Conservation (phyloP, 2,329 filamentous ascomycete genomes). For the Macroventuria anomochaeta region DNA sequence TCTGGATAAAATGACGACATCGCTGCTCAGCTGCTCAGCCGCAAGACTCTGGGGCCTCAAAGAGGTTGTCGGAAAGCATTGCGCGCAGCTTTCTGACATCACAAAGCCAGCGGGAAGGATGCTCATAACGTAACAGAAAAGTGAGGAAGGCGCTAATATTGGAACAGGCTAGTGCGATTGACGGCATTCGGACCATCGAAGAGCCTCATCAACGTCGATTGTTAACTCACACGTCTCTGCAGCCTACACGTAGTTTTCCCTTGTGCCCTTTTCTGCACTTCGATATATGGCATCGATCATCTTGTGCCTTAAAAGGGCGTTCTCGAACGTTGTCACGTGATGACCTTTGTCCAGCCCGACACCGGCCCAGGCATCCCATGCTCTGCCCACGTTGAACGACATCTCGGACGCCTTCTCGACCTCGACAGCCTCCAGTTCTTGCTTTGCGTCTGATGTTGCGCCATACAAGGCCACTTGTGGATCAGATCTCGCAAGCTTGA, state of each 20-base stretch:
- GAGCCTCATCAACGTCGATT: neutral
- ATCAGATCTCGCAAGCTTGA: constrained; percentile 47
- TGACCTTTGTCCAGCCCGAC: constrained; percentile 31
- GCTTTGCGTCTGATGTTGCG: constrained; percentile 35
- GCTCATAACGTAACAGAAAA: constrained; percentile 30
- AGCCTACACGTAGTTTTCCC: constrained; percentile 36
- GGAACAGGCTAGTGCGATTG: neutral
- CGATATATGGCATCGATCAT: constrained; percentile 48
- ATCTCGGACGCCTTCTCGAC: constrained; percentile 57
- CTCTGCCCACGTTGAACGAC: constrained; percentile 59
- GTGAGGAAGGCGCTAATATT: constrained; percentile 1
- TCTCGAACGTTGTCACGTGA: constrained; percentile 41
- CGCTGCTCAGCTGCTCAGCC: neutral
- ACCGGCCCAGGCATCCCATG: constrained; percentile 64
- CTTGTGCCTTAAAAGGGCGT: constrained; percentile 43
- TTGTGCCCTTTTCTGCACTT: constrained; percentile 40
- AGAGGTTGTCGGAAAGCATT: neutral
- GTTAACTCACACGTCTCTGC: neutral
- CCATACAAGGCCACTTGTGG: neutral
- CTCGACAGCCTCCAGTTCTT: constrained; percentile 53
- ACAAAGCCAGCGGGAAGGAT: constrained; percentile 2
- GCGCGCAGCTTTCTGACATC: constrained; percentile 20
- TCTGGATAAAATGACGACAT: constrained; percentile 12
- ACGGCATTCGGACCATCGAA: neutral
- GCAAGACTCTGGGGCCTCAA: neutral